Conservation (phyloP, 1,139 yeast species). For the Pichia inconspicua region DNA sequence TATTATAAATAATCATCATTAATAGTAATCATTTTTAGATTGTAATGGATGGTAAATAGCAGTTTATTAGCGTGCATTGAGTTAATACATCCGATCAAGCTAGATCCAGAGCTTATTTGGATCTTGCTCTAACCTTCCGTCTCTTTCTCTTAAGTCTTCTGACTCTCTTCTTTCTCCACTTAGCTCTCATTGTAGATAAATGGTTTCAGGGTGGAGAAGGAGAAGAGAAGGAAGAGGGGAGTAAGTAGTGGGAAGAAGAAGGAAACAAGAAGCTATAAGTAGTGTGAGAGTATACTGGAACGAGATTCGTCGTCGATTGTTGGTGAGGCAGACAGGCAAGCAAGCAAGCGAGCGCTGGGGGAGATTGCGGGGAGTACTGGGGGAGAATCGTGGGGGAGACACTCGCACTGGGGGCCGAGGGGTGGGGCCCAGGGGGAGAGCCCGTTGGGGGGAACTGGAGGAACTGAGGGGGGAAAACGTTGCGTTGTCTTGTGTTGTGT, state of each 20-base stretch:
- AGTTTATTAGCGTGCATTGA: neutral
- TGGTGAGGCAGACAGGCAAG: neutral
- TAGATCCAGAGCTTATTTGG: constrained; percentile 63
- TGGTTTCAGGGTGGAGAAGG: constrained; percentile 12
- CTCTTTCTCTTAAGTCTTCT: constrained; percentile 99
- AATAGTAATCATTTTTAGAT: neutral
- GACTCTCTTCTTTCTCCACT: constrained; percentile 99
- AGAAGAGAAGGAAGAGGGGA: constrained; percentile 8
- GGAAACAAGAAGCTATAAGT: constrained; percentile 1
- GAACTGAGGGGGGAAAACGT: too few relatives aligned
- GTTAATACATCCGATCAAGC: neutral
- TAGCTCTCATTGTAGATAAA: constrained; percentile 60
- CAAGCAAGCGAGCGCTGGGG: neutral
- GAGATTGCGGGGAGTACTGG: too few relatives aligned
- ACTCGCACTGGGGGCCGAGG: too few relatives aligned
- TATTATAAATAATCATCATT: neutral
- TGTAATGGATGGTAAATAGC: neutral
- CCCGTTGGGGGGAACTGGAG: too few relatives aligned
- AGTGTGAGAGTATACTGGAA: neutral
- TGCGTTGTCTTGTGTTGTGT: neutral
- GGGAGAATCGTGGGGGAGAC: too few relatives aligned
- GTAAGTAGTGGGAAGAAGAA: constrained; percentile 3
- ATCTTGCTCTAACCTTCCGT: constrained; percentile 99
- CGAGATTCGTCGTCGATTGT: too few relatives aligned
- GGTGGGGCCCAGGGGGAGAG: too few relatives aligned